Evolutionary conservation across 164 flowering plant species (phyloP), one percentile per base, ranked within the genome.

Genomic region (Magnolia officinalis): DNA sequence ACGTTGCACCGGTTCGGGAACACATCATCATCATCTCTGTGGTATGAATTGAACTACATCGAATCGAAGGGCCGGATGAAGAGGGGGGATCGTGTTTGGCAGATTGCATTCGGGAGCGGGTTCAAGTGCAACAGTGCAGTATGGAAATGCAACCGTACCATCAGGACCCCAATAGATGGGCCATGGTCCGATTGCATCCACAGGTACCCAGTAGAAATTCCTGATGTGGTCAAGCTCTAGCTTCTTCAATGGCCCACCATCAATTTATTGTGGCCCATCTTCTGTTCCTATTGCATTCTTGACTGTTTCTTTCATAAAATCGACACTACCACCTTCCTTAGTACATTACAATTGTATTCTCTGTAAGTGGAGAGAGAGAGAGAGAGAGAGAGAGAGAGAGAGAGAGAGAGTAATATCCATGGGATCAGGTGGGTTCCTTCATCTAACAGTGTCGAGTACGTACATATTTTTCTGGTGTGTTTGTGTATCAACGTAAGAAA

Each of bases 61-160:
- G 80, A 78, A 37, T 52, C 73, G 50, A 78, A 78, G 51, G 80
- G 80, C 61, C 58, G 70, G 52, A 78, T 78, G 77, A 78, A 69
- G 73, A 73, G 45, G 63, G 80, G 80, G 6, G 80, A 78, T 61
- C 67, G 80, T 19, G 76, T 68, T 19, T 73, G 80, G 80, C 80
- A 78, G 70, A 78, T 78, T 18, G 76, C 73, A 0, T 74, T 78
- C 24, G 80, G 80, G 13, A 78, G 80, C 16, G 80, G 80, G 21
- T 78, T 78, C 69, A 78, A 78, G 67, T 78, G 80, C 63, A 78
- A 78, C 69, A 73, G 76, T 63, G 76, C 76, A 6, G 80, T 78
- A 16, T 78, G 80, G 80, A 73, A 78, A 69, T 73, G 80, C 58
- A 74, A 67, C 63, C 73, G 80, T n/a, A 67, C 24, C 18, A 59